A percentile compares a stretch with the other conserved stretches of the same genome.
Conservation (phyloP, 148 eudicot genomes). For the Spergularia marina region DNA sequence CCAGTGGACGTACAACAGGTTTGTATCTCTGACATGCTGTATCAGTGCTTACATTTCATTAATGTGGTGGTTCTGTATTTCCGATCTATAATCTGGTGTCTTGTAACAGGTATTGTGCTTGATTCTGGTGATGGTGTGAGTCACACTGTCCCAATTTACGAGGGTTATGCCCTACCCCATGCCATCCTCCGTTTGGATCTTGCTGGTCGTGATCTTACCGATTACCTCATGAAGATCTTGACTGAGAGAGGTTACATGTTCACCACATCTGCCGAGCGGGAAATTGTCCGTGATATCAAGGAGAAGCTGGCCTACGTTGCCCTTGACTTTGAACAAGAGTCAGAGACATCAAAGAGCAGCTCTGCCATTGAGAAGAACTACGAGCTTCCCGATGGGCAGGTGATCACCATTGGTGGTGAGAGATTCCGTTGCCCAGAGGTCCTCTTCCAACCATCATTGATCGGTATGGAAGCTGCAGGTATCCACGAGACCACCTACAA, state of each 20-base stretch:
- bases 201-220: constrained; percentile 38
- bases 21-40: background rate
- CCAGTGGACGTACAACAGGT: constrained; percentile 64
- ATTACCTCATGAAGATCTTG: constrained; percentile 33
- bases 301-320: constrained; percentile 42
- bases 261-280: constrained; percentile 38
- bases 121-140: constrained; percentile 41
- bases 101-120: constrained; percentile 32
- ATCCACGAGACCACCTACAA: constrained; percentile 44
- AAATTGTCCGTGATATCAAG: constrained; percentile 48
- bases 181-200: constrained; percentile 37
- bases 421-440: constrained; percentile 49
- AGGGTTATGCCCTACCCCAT: constrained; percentile 37
- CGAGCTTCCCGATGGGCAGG: constrained; percentile 43
- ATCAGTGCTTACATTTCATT: background rate
- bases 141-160: constrained; percentile 32
- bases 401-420: constrained; percentile 40
- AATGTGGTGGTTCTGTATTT: background rate
- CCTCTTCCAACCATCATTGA: constrained; percentile 44
- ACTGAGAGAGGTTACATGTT: constrained; percentile 40
- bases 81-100: background rate
- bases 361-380: constrained; percentile 40
- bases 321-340: constrained; percentile 38
- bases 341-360: constrained; percentile 37
- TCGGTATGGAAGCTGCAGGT: constrained; percentile 43